Evolutionary conservation across 2,329 filamentous ascomycete genomes (phyloP).

Genomic region (Stachybotrys chlorohalonatus): DNA sequence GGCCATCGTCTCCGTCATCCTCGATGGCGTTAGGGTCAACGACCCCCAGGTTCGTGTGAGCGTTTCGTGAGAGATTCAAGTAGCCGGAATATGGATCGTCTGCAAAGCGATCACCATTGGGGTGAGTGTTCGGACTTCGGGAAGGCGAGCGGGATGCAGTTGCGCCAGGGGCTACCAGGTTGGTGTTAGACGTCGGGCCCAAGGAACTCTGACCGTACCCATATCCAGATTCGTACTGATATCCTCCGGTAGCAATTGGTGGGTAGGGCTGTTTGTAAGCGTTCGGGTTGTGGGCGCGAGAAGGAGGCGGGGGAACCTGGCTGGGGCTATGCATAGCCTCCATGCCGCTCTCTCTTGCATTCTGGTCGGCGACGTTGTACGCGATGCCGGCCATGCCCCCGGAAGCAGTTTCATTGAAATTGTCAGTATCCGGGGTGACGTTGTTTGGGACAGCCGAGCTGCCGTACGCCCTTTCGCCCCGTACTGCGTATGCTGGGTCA

Average conservation of each 20-base stretch:
- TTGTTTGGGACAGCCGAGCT: slow-evolving; percentile 17
- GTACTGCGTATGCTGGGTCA: slow-evolving; percentile 4
- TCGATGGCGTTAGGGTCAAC: slow-evolving; percentile 73
- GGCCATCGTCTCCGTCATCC: slow-evolving; percentile 82
- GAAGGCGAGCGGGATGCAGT: slow-evolving; percentile 31
- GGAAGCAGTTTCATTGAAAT: slow-evolving; percentile 51
- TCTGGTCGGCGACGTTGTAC: slow-evolving; percentile 54
- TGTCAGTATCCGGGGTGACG: slow-evolving; percentile 56
- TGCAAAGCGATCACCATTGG: slow-evolving; percentile 35
- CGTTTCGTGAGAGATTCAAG: slow-evolving; percentile 30
- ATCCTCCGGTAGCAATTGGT: slow-evolving; percentile 5
- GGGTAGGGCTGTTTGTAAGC: slow-evolving; percentile 9
- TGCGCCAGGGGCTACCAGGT: slow-evolving; percentile 28
- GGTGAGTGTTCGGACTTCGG: slow-evolving; percentile 39
- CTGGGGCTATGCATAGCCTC: slow-evolving; percentile 44
- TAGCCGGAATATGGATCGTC: slow-evolving; percentile 62
- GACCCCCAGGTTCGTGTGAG: slow-evolving; percentile 41
- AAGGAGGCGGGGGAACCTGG: slow-evolving; percentile 27
- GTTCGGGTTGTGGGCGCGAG: slow-evolving; percentile 17
- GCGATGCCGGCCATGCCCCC: slow-evolving; percentile 63
- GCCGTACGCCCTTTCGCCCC: slow-evolving; percentile 16
- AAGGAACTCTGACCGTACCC: slow-evolving; percentile 14
- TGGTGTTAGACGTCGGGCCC: slow-evolving; percentile 33
- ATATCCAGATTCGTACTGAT: slow-evolving; percentile 8
- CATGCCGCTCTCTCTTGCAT: slow-evolving; percentile 55